Conservation (phyloP, 2,329 filamentous ascomycete genomes). For the Aspergillus sojae region DNA sequence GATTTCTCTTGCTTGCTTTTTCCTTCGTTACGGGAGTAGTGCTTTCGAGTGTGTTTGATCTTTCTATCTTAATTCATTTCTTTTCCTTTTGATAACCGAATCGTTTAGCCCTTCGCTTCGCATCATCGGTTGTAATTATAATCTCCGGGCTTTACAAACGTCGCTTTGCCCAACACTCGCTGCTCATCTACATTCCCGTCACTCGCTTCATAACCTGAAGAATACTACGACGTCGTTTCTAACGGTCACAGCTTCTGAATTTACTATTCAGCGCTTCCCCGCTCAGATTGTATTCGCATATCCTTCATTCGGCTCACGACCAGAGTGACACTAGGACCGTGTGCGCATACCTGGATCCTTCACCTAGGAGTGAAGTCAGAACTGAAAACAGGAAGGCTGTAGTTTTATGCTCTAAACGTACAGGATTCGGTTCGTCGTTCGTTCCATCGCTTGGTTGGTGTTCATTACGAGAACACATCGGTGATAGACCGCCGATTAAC, state of each 20-base stretch:
- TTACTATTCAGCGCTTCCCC: background rate
- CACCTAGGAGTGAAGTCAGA: background rate
- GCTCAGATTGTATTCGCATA: background rate
- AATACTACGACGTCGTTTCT: background rate
- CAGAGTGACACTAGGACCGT: background rate
- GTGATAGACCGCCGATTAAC: background rate
- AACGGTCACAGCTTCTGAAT: background rate
- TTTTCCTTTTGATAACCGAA: constrained; percentile 4
- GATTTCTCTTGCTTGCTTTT: constrained; percentile 4
- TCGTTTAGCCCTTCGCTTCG: background rate
- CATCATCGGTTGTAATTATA: constrained; percentile 13
- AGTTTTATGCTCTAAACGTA: background rate
- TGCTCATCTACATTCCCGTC: constrained; percentile 15
- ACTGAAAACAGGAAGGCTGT: background rate
- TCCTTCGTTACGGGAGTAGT: background rate
- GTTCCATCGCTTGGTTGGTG: background rate
- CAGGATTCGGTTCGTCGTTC: background rate
- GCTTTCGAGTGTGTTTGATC: constrained; percentile 2
- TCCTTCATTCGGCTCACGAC: background rate
- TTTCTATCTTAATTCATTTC: background rate
- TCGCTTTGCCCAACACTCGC: constrained; percentile 15
- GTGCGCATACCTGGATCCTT: background rate
- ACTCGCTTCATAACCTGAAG: constrained; percentile 15
- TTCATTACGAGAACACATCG: background rate
- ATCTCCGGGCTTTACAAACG: constrained; percentile 11